Evolutionary conservation across 2,329 filamentous ascomycete genomes (phyloP), one percentile per base, ranked within the genome.

Genomic region (Monosporascus sp.): DNA sequence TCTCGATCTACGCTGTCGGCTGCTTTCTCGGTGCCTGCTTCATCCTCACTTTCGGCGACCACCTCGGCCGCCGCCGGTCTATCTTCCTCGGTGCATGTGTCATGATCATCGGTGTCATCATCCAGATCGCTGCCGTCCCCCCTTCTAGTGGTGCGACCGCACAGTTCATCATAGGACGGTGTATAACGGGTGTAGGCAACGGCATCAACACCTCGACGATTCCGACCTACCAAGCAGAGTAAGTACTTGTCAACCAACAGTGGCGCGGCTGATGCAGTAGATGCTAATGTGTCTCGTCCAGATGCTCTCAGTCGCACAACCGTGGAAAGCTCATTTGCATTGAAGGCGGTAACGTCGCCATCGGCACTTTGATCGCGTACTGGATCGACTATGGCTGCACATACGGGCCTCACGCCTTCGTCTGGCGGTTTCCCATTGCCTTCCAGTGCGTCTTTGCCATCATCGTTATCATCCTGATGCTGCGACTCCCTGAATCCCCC

Each of bases 251-350:
- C 14, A 7, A 17, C 24, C n/a, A 44, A 20, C 3, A n/a, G 20
- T 16, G 14, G 14, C 41, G 9, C 41, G 41, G 14, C 14, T 44
- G 31, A 34, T 44, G 19, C 16, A 20, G 17, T 9, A 24, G 31
- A 22, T 31, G 48, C 58, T 65, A 45, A 65, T 51, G 19, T 40
- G 16, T 51, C n/a, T 16, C 37, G 16, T 53, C 54, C 44, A 65
- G 63, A 67, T 77, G 68, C 51, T 64, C 63, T 55, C 62, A 65
- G 19, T 77, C 81, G 0, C 78, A 76, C 60, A 84, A 83, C 66
- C 77, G 82, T 58, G 83, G 83, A 58, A 75, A 83, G 36, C 68
- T 85, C 51, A 84, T 85, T 60, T 84, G 81, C 65, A 82, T 84
- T 48, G 81, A 73, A 52, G 72, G 72, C 26, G 72, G 71, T 5